phyloP scores from a whole-genome alignment of 495 filamentous ascomycete species.

The Barbatosphaeria neglecta region DNA sequence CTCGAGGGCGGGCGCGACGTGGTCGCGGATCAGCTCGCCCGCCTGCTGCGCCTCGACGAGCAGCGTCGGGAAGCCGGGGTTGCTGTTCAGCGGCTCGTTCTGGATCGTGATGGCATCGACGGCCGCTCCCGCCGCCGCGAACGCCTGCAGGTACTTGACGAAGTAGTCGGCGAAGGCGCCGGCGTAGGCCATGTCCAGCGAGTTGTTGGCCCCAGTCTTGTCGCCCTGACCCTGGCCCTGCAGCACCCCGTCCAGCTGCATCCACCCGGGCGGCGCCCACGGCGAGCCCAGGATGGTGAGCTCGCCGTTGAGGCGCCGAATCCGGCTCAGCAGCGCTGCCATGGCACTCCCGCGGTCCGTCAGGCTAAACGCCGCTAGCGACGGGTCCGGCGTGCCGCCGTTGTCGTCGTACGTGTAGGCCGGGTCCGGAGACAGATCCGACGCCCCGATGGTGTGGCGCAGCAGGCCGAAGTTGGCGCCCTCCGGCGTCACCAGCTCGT shows the following conservation, averaged over 20 bases:
- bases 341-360: slow-evolving; percentile 40
- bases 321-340: slow-evolving; percentile 32
- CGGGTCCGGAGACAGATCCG: slow-evolving; percentile 36
- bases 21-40: slow-evolving; percentile 33
- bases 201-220: slow-evolving; percentile 37
- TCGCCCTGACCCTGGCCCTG: too few species aligned
- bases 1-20: slow-evolving; percentile 35
- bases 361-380: slow-evolving; percentile 30
- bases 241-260: slow-evolving; percentile 43
- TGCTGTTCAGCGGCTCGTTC: slow-evolving; percentile 46
- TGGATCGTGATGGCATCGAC: slow-evolving; percentile 46
- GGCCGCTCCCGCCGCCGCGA: slow-evolving; percentile 23
- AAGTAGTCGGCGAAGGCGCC: slow-evolving; percentile 41
- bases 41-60: slow-evolving; percentile 40
- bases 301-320: slow-evolving; percentile 24
- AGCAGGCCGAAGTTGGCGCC: slow-evolving; percentile 40
- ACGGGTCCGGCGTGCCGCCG: slow-evolving; percentile 25
- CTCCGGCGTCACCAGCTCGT: slow-evolving; percentile 32
- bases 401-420: slow-evolving; percentile 44
- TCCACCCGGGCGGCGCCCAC: slow-evolving; percentile 47
- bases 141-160: slow-evolving; percentile 45
- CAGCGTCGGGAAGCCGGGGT: slow-evolving; percentile 43
- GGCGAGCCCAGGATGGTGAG: slow-evolving; percentile 36
- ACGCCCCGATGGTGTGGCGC: slow-evolving; percentile 43
- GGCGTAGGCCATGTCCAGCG: slow-evolving; percentile 38